phyloP scores from a whole-genome alignment of 2,329 filamentous ascomycete genomes.

The Cryphonectria parasitica region DNA sequence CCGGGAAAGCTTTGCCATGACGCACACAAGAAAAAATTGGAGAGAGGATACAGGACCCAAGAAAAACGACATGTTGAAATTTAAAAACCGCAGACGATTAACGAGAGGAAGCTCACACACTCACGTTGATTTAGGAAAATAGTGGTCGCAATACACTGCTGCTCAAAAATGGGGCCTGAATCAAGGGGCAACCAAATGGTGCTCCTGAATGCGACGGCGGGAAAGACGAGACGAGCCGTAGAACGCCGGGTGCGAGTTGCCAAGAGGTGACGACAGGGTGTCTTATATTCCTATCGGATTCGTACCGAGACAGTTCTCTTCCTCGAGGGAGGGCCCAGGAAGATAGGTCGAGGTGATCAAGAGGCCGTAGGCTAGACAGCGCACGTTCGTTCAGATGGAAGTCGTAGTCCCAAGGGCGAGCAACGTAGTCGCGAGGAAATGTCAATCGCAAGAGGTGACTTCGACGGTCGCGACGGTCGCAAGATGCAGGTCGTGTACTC shows the following conservation, averaged over 20 bases:
- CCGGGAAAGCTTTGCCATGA: constrained; percentile 27
- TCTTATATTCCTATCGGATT: constrained; percentile 11
- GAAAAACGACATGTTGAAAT: neutral
- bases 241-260: constrained; percentile 10
- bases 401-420: constrained; percentile 14
- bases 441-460: constrained; percentile 20
- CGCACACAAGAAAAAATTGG: constrained; percentile 19
- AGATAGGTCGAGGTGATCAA: constrained; percentile 1
- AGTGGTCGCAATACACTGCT: constrained; percentile 19
- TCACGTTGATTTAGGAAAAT: constrained; percentile 20
- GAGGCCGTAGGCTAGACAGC: constrained; percentile 5
- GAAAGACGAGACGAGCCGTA: constrained; percentile 15
- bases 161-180: constrained; percentile 3
- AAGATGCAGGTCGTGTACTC: constrained; percentile 15
- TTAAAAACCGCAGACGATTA: neutral
- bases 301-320: neutral
- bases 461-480: constrained; percentile 13
- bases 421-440: constrained; percentile 16
- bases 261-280: constrained; percentile 6
- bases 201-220: constrained; percentile 18
- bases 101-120: constrained; percentile 14
- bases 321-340: constrained; percentile 13
- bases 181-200: constrained; percentile 5
- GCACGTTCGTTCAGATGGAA: constrained; percentile 2
- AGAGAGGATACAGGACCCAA: constrained; percentile 6